Evolutionary conservation across 805 yeast genomes (phyloP).

Genomic region (Yarrowia divulgata): DNA sequence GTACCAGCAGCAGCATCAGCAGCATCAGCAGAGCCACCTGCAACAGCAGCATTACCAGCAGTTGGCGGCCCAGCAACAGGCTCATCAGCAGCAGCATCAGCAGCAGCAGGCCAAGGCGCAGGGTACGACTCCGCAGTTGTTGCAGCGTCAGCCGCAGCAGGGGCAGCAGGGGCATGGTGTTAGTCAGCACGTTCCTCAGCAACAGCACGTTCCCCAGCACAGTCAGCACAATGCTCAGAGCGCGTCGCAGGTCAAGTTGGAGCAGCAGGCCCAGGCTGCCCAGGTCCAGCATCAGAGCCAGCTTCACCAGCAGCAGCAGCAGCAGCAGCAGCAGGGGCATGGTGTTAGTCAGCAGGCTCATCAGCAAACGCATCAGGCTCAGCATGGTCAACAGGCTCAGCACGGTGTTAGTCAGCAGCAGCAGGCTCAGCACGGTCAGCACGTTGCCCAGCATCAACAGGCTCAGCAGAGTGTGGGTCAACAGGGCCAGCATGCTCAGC

Average conservation of each 20-base stretch:
- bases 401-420: background rate
- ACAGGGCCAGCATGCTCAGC: slow-evolving; percentile 1
- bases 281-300: no score
- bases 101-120: slow-evolving; percentile 6
- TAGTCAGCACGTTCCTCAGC: no score
- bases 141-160: background rate
- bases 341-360: no score
- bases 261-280: no score
- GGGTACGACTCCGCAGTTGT: background rate
- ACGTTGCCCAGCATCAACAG: background rate
- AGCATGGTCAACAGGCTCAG: background rate
- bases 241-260: no score
- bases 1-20: slow-evolving; percentile 5
- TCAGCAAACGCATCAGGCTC: background rate
- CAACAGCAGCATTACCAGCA: background rate
- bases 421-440: background rate
- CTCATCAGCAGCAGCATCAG: background rate
- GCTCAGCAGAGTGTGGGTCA: background rate
- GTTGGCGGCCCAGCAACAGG: slow-evolving; percentile 10
- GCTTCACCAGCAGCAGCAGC: no score
- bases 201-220: no score
- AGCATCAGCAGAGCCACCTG: no score
- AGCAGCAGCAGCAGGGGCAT: no score
- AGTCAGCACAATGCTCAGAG: no score
- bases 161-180: no score